Evolutionary conservation across 208 protist species (phyloP).

Genomic region (Crithidia expoeki): DNA sequence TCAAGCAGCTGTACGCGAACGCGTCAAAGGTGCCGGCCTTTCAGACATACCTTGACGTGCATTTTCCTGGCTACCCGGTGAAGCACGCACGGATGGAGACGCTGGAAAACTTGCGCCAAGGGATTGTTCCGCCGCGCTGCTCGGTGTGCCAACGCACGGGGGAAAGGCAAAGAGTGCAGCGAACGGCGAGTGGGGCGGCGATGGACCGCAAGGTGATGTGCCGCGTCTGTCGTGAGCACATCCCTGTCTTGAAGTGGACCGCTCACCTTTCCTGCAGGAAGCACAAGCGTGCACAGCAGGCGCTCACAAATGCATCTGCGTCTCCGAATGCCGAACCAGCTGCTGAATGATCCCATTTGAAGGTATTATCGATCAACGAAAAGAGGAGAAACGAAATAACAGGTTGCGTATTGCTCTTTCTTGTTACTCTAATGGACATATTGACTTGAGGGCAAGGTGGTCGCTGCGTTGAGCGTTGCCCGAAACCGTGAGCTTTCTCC

Average conservation of each 20-base stretch:
- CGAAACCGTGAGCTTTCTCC: no score
- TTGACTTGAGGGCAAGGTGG: no score
- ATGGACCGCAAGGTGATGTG: slow-evolving; percentile 64
- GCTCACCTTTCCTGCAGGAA: slow-evolving; percentile 43
- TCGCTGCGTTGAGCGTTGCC: no score
- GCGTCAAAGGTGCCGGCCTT: slow-evolving; percentile 35
- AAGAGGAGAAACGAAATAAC: background rate
- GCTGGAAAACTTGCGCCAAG: slow-evolving; percentile 49
- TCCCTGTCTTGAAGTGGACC: slow-evolving; percentile 50
- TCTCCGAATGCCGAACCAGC: background rate
- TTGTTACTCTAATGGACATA: no score
- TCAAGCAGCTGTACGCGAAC: slow-evolving; percentile 57
- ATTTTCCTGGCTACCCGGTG: slow-evolving; percentile 74
- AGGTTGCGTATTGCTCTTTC: no score
- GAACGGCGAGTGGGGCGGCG: slow-evolving; percentile 21
- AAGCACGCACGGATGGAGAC: slow-evolving; percentile 84
- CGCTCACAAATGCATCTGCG: background rate
- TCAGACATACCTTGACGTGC: slow-evolving; percentile 48
- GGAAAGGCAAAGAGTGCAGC: background rate
- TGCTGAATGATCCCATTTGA: background rate
- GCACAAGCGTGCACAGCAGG: slow-evolving; percentile 29
- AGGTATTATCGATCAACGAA: background rate
- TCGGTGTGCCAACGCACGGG: slow-evolving; percentile 17
- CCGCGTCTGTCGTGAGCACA: slow-evolving; percentile 63
- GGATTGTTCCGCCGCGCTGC: slow-evolving; percentile 62